phyloP scores from a whole-genome alignment of 495 filamentous ascomycete species.

The Neurospora pannonica region DNA sequence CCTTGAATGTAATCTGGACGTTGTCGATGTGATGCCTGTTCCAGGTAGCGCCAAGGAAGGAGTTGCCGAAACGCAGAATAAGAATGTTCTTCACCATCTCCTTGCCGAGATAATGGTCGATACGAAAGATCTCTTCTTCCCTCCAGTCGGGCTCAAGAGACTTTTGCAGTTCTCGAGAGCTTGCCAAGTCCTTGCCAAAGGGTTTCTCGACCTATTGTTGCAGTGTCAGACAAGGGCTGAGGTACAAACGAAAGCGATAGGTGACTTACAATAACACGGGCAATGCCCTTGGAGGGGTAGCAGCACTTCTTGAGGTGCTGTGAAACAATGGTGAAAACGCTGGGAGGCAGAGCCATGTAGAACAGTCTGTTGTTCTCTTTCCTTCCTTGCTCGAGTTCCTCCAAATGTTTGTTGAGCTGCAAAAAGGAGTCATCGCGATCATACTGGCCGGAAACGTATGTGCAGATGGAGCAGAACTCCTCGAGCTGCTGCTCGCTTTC shows the following conservation, averaged over 20 bases:
- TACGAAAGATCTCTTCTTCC: conserved; percentile 98
- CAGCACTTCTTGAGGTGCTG: conserved; percentile 95
- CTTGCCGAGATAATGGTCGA: conserved; percentile 99
- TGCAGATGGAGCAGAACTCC: conserved; percentile 78
- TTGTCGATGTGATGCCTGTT: conserved; percentile 99
- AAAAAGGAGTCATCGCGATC: conserved; percentile 94
- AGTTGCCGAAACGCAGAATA: conserved; percentile 95
- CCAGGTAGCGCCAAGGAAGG: conserved; percentile 98
- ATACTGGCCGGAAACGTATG: conserved; percentile 94
- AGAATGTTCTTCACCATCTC: conserved; percentile 99
- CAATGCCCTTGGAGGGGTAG: conserved; percentile 82
- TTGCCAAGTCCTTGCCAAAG: conserved; percentile 92
- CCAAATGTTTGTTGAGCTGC: conserved; percentile 78
- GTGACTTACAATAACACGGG: conserved; percentile 76
- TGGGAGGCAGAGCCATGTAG: conserved; percentile 98
- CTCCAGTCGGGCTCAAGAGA: conserved; percentile 97
- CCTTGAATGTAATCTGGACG: conserved; percentile 97
- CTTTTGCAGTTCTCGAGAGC: conserved; percentile 90
- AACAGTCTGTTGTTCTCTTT: conserved; percentile 87
- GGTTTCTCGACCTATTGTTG: conserved; percentile 85
- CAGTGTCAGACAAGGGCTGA: conserved; percentile 3
- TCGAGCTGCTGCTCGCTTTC: conserved; percentile 92
- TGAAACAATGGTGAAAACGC: conserved; percentile 95
- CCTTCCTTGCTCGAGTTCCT: conserved; percentile 73
- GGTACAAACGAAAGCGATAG: neutral